These are phyloP conservation scores for Verticillium nubilum DNA, from an alignment of 2,329 filamentous ascomycete species.

Conservation along the genomic window DNA sequence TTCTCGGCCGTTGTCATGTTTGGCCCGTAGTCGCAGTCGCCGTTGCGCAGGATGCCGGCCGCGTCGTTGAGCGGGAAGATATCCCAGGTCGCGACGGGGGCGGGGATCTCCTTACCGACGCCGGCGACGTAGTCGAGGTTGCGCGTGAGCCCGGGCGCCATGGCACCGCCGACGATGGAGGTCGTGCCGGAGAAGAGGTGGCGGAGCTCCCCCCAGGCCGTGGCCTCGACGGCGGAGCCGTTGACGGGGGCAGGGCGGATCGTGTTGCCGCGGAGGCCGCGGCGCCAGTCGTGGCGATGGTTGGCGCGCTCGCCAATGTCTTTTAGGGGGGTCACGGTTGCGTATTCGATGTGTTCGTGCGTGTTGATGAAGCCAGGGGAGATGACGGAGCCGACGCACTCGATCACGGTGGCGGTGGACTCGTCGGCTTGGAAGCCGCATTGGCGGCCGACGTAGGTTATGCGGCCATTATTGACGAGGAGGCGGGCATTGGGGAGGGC, in stretches of 20 bases:
- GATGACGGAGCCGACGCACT: conserved; percentile 18
- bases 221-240: conserved; percentile 14
- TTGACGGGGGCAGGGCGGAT: conserved; percentile 14
- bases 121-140: conserved; percentile 21
- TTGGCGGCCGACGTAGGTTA: conserved; percentile 2
- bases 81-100: conserved; percentile 13
- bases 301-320: conserved; percentile 15
- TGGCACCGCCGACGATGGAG: conserved; percentile 19
- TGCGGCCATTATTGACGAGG: conserved; percentile 3
- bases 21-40: conserved; percentile 21
- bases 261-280: conserved; percentile 15
- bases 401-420: conserved; percentile 13
- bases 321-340: conserved; percentile 16
- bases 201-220: conserved; percentile 20
- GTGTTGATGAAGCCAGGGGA: conserved; percentile 24
- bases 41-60: conserved; percentile 14
- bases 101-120: conserved; percentile 14
- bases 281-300: conserved; percentile 24
- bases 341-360: conserved; percentile 21
- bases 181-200: conserved; percentile 24
- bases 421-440: conserved; percentile 4
- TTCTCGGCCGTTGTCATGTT: conserved; percentile 10
- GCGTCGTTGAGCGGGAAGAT: conserved; percentile 20
- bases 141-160: conserved; percentile 18
- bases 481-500: conserved; percentile 2